A percentile compares a stretch with the other conserved stretches of the same genome.
phyloP scores from a whole-genome alignment of 1,284 basidiomycete genomes.

The Earliella scabrosa region DNA sequence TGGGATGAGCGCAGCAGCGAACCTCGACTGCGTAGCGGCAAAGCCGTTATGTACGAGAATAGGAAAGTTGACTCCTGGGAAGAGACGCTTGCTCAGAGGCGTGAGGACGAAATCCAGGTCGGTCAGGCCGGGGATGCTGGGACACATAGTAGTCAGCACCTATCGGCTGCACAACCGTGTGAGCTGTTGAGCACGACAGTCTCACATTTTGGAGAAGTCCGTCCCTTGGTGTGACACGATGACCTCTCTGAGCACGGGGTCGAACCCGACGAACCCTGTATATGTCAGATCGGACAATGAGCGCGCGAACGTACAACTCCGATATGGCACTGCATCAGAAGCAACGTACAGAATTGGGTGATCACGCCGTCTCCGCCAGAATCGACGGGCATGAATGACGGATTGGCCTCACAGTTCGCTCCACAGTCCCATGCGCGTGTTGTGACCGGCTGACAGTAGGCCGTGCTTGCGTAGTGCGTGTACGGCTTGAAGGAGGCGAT shows the following conservation, averaged over 20 bases:
- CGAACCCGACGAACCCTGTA: constrained; percentile 14
- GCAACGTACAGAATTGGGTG: constrained; percentile 9
- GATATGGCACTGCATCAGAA: too few species aligned
- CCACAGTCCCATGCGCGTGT: constrained; percentile 64
- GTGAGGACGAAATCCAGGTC: constrained; percentile 35
- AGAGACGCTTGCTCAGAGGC: constrained; percentile 42
- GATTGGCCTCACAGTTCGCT: constrained; percentile 52
- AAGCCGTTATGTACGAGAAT: constrained; percentile 65
- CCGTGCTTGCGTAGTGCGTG: constrained; percentile 57
- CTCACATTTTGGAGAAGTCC: constrained; percentile 12
- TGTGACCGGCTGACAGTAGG: constrained; percentile 49
- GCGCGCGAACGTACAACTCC: neutral
- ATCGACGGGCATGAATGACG: constrained; percentile 44
- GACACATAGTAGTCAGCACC: neutral
- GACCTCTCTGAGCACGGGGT: constrained; percentile 4
- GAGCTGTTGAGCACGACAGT: neutral
- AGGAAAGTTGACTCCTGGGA: constrained; percentile 53
- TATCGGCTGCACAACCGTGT: neutral
- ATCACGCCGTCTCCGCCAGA: constrained; percentile 9
- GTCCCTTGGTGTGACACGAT: constrained; percentile 11
- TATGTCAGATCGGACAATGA: neutral
- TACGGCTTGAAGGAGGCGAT: constrained; percentile 55
- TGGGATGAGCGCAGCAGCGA: neutral
- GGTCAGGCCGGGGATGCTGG: constrained; percentile 37
- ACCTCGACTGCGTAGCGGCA: constrained; percentile 54